Evolutionary conservation across 768 basidiomycete genomes (phyloP).

Genomic region (Strobilomyces confusus): DNA sequence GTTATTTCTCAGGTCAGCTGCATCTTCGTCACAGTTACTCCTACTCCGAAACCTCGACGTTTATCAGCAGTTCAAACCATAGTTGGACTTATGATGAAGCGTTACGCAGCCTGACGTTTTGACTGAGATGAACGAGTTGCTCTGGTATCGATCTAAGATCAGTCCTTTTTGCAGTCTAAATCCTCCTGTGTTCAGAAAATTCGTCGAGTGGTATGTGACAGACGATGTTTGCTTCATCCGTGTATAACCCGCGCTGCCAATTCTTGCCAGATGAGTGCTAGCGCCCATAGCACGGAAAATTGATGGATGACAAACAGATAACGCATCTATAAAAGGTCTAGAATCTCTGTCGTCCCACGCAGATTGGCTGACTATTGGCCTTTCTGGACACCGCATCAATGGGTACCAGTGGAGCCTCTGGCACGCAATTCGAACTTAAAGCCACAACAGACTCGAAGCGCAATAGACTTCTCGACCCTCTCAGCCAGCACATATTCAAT

Average conservation of each 20-base stretch:
- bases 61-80: background rate
- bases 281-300: too few species aligned
- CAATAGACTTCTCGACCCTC: constrained; percentile 3
- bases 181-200: too few species aligned
- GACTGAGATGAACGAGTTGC: too few species aligned
- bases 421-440: background rate
- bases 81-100: background rate
- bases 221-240: too few species aligned
- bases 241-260: too few species aligned
- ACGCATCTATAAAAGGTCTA: background rate
- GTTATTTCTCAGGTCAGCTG: background rate
- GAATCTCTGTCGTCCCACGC: background rate
- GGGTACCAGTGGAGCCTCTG: background rate
- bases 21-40: too few species aligned
- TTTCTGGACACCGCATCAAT: background rate
- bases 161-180: too few species aligned
- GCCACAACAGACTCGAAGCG: constrained; percentile 2
- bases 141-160: too few species aligned
- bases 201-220: too few species aligned
- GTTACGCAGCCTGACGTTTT: too few species aligned
- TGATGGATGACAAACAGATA: background rate
- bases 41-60: background rate
- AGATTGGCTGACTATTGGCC: background rate
- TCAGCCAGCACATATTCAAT: constrained; percentile 12
- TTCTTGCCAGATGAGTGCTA: too few species aligned